Conservation (phyloP, 2,329 filamentous ascomycete species). For the Fusarium heterosporum region DNA sequence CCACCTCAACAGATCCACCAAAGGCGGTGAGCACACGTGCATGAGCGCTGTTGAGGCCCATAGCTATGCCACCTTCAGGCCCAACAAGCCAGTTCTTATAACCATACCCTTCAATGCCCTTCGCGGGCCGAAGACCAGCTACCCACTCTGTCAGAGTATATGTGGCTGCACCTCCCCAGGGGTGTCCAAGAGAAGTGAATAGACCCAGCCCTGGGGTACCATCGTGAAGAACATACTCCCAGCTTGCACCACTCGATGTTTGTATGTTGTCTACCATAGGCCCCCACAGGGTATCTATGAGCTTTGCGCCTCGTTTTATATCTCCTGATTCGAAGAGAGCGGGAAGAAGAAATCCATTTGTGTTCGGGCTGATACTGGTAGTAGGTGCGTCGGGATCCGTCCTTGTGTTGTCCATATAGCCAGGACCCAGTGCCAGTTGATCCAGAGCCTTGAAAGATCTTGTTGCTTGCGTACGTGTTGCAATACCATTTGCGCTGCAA, state of each 20-base stretch:
- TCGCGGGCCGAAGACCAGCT: conserved; percentile 1
- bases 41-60: conserved; percentile 7
- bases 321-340: conserved; percentile 2
- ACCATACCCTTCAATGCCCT: conserved; percentile 3
- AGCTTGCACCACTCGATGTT: conserved; percentile 10
- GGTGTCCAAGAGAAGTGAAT: conserved; percentile 4
- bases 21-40: conserved; percentile 1
- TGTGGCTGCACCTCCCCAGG: conserved; percentile 14
- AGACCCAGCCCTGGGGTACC: conserved; percentile 1
- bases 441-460: conserved; percentile 7
- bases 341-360: conserved; percentile 5
- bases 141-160: conserved; percentile 17
- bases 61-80: conserved; percentile 1
- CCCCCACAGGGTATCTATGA: conserved; percentile 9
- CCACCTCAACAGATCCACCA: neutral
- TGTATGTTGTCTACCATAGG: conserved; percentile 10
- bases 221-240: conserved; percentile 10
- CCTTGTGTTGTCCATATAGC: conserved; percentile 8
- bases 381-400: neutral
- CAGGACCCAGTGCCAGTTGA: neutral
- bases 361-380: conserved; percentile 17
- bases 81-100: conserved; percentile 11
- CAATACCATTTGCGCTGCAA: conserved; percentile 4
- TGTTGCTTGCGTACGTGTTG: neutral
- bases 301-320: neutral